Evolutionary conservation across 345 rosid species (phyloP).

Genomic region (Citrus medica): DNA sequence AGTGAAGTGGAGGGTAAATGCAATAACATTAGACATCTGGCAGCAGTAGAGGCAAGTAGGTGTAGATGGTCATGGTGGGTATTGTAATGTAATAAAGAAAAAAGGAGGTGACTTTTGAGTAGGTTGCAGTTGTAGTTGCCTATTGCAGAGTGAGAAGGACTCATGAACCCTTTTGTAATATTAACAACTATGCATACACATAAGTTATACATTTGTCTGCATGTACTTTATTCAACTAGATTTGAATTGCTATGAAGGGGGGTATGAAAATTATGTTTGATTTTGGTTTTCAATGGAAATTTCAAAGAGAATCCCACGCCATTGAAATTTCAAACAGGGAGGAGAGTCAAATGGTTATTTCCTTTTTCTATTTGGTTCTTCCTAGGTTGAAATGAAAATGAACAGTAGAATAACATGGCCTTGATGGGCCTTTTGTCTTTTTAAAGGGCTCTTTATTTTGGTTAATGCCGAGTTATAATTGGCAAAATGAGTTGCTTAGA

Average conservation of each 20-base stretch:
- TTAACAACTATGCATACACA: neutral
- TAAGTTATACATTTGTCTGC: too few species aligned
- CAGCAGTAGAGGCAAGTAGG: conserved; percentile 29
- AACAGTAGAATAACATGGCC: neutral
- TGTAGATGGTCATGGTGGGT: conserved; percentile 17
- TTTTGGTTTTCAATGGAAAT: neutral
- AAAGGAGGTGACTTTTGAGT: neutral
- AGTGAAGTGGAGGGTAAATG: neutral
- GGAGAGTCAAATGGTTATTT: neutral
- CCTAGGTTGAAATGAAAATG: neutral
- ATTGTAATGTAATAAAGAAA: conserved; percentile 13
- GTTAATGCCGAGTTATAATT: neutral
- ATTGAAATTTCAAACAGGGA: too few species aligned
- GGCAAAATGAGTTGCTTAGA: neutral
- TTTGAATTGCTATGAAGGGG: neutral
- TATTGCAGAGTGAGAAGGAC: neutral
- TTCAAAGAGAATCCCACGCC: neutral
- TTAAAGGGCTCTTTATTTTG: neutral
- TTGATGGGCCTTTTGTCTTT: too few species aligned
- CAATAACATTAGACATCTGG: neutral
- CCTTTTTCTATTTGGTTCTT: neutral
- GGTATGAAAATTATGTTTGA: too few species aligned
- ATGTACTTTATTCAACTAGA: neutral
- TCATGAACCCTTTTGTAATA: neutral
- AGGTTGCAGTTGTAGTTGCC: neutral